Evolutionary conservation across 495 filamentous ascomycete species (phyloP).

Genomic region (Tuber aestivum): DNA sequence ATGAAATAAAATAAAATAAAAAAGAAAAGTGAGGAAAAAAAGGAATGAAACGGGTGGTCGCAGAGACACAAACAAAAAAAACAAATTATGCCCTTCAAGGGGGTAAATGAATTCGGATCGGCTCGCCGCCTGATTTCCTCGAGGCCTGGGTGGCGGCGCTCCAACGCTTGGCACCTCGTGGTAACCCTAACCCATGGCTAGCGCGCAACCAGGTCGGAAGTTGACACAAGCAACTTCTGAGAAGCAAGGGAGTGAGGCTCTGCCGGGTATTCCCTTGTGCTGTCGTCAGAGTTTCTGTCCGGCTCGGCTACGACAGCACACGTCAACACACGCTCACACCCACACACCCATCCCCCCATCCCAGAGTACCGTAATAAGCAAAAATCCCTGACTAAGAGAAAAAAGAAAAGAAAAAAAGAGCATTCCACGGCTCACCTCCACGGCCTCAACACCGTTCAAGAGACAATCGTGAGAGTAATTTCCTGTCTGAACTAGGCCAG

Average conservation of each 20-base stretch:
- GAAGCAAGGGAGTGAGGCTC: slow-evolving; percentile 41
- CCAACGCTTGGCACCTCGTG: slow-evolving; percentile 35
- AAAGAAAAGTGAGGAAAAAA: slow-evolving; percentile 23
- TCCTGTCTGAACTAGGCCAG: not conserved
- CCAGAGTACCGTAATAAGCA: slow-evolving; percentile 4
- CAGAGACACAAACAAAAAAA: slow-evolving; percentile 40
- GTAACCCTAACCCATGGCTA: slow-evolving; percentile 35
- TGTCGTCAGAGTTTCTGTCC: slow-evolving; percentile 39
- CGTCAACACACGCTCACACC: slow-evolving; percentile 25
- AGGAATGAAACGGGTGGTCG: slow-evolving; percentile 33
- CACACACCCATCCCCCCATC: not conserved
- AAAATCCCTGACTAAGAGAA: not conserved
- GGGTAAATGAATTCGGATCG: slow-evolving; percentile 28
- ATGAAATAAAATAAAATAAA: not conserved
- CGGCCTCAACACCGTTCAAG: not conserved
- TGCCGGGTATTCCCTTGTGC: slow-evolving; percentile 37
- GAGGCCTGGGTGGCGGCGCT: slow-evolving; percentile 38
- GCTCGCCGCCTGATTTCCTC: slow-evolving; percentile 39
- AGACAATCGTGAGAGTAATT: not conserved
- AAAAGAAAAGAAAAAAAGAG: not conserved
- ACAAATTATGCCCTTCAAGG: not conserved
- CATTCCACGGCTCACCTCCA: not conserved
- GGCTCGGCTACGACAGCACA: slow-evolving; percentile 38
- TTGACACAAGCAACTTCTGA: slow-evolving; percentile 22
- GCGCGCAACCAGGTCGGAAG: slow-evolving; percentile 39